Evolutionary conservation across 2,329 filamentous ascomycete genomes (phyloP), one percentile per base, ranked within the genome.

Genomic region (Cytospora mali): DNA sequence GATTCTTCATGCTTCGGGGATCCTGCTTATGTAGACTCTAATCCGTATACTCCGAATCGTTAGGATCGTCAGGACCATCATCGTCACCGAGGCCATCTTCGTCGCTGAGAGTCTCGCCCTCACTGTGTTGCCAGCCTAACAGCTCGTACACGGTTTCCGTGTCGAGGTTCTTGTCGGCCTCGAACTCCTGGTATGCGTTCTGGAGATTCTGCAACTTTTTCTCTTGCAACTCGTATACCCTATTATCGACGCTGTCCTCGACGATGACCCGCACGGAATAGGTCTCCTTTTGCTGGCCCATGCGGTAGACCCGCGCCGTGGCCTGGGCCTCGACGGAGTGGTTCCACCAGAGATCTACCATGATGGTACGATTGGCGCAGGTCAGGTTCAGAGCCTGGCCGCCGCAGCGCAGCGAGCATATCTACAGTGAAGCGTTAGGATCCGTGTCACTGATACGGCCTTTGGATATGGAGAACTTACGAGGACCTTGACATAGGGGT

Each of bases 301-400:
- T 85, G 6, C 90, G 81, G 67, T 83, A 84, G 0, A 91, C 83
- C 0, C 90, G 82, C 1, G 76, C 76, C 46, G 81, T 81, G 0
- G 84, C 87, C 68, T 92, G 89, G n/a, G 85, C 75, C 67, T 92
- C 87, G 0, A 79, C 72, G 0, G 80, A 77, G 1, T 73, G 73
- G 62, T 91, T 91, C 85, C 85, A 92, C 83, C 84, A 87, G 0
- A 77, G 73, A 33, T 88, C 84, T 0, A 84, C 57, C 0, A 83
- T 73, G 23, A 87, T 84, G 25, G 85, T 81, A 4, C 83, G 79
- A 54, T 84, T 85, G 1, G 79, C 80, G 2, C 65, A 71, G 0
- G 70, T 75, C 0, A 82, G 62, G 48, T 82, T 81, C 57, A 78
- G 75, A 28, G 72, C 75, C 14, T 77, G 73, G 0, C 73, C 73